Conservation (phyloP, 768 basidiomycete genomes). For the Rhodosporidiobolus odoratus region DNA sequence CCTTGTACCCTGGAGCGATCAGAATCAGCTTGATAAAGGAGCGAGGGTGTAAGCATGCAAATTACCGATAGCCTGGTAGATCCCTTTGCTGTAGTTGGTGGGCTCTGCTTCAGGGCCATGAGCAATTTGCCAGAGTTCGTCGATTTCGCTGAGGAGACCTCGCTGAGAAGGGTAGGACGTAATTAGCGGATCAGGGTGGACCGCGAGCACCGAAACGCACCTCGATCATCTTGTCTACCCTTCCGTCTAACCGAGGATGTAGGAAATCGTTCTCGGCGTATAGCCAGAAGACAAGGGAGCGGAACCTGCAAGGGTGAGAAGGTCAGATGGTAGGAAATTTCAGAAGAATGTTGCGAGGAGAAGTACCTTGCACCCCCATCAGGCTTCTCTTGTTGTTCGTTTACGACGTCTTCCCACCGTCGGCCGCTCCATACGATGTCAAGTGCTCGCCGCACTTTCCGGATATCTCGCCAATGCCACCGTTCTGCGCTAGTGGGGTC, state of each 20-base stretch:
- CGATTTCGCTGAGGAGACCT: slow-evolving; percentile 75
- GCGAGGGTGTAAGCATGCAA: background rate
- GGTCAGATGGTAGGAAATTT: background rate
- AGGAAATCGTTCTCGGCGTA: slow-evolving; percentile 65
- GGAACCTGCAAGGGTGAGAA: slow-evolving; percentile 56
- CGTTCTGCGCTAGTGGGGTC: slow-evolving; percentile 69
- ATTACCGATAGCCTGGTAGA: slow-evolving; percentile 89
- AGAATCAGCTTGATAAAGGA: background rate
- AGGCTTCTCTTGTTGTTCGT: slow-evolving; percentile 55
- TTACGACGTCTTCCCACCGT: slow-evolving; percentile 61
- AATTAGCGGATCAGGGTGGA: background rate
- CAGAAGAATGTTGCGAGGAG: background rate
- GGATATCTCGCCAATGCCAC: slow-evolving; percentile 95
- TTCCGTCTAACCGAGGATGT: slow-evolving; percentile 62
- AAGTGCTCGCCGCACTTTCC: slow-evolving; percentile 78
- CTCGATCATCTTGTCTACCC: slow-evolving; percentile 85
- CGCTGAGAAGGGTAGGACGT: slow-evolving; percentile 50
- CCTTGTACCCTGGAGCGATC: slow-evolving; percentile 68
- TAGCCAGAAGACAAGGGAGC: slow-evolving; percentile 84
- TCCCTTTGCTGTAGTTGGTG: slow-evolving; percentile 70
- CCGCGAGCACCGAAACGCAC: slow-evolving; percentile 49
- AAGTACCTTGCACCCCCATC: slow-evolving; percentile 27
- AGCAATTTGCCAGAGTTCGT: slow-evolving; percentile 42
- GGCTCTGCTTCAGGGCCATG: slow-evolving; percentile 37
- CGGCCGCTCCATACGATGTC: slow-evolving; percentile 69